Conservation (phyloP, 2,329 filamentous ascomycete species). For the Ceratocystis cubensis region DNA sequence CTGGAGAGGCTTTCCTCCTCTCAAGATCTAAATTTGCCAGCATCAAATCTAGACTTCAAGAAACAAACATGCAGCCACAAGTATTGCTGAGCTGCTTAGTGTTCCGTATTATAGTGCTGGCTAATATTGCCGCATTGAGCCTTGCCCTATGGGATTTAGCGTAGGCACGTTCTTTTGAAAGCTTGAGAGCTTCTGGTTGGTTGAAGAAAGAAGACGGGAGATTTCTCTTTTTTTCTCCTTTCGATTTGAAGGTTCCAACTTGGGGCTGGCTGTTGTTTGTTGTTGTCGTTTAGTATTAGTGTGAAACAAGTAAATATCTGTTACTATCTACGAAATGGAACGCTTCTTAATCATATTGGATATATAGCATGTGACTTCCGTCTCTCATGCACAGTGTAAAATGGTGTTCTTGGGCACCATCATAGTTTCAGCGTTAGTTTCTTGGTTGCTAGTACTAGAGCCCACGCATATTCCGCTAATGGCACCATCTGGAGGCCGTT, state of each 20-base stretch:
- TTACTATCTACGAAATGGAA: too few species aligned
- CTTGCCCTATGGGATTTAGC: neutral
- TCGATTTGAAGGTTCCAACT: neutral
- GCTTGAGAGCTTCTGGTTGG: neutral
- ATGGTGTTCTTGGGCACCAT: constrained; percentile 1
- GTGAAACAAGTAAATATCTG: too few species aligned
- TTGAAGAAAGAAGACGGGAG: neutral
- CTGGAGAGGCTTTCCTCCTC: neutral
- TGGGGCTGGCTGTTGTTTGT: neutral
- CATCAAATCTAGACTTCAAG: too few species aligned
- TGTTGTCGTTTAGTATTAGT: neutral
- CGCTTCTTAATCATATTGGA: neutral
- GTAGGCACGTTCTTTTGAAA: neutral
- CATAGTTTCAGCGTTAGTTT: constrained; percentile 24
- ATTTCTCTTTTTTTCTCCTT: neutral
- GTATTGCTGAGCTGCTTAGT: neutral
- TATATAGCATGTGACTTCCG: neutral
- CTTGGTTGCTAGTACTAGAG: constrained; percentile 43
- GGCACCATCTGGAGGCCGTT: constrained; percentile 58
- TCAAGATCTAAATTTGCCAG: neutral
- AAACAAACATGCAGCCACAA: too few species aligned
- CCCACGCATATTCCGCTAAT: constrained; percentile 69
- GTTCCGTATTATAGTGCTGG: neutral
- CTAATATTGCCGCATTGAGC: neutral
- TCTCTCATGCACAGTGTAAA: constrained; percentile 23